A percentile compares a stretch with the other conserved stretches of the same genome.
Evolutionary conservation across 192 early-diverging fungal species (phyloP).

Genomic region (Mortierella claussenii): DNA sequence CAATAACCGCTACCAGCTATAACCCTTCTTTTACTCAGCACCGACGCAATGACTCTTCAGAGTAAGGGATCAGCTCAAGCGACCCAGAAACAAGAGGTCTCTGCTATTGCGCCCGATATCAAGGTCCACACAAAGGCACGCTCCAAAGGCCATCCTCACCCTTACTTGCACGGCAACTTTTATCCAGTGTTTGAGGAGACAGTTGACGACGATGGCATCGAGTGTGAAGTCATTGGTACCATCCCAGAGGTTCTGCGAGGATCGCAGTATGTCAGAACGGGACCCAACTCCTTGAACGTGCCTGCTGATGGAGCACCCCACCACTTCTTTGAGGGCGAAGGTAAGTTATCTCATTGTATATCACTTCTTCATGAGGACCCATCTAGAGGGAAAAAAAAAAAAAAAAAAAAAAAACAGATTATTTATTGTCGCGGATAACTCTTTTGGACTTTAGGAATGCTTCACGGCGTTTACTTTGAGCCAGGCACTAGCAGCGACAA

Average conservation of each 20-base stretch:
- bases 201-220: constrained; percentile 40
- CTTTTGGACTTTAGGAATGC: no score
- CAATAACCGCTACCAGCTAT: no score
- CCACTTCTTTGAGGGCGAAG: constrained; percentile 35
- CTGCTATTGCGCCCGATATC: constrained; percentile 21
- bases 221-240: constrained; percentile 33
- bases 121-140: constrained; percentile 8
- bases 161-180: constrained; percentile 43
- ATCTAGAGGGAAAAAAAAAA: no score
- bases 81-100: no score
- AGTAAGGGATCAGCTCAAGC: background rate
- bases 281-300: constrained; percentile 31
- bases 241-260: constrained; percentile 30
- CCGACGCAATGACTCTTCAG: no score
- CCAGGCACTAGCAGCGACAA: constrained; percentile 1
- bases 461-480: constrained; percentile 40
- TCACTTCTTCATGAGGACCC: no score
- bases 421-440: no score
- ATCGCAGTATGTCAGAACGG: constrained; percentile 41
- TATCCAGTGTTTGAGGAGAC: constrained; percentile 50
- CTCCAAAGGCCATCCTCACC: constrained; percentile 29
- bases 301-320: constrained; percentile 17
- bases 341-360: no score
- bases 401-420: no score
- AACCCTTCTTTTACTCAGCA: no score